Evolutionary conservation across 2,329 filamentous ascomycete species (phyloP), one percentile per base, ranked within the genome.

Genomic region (Trichoderma harzianum): DNA sequence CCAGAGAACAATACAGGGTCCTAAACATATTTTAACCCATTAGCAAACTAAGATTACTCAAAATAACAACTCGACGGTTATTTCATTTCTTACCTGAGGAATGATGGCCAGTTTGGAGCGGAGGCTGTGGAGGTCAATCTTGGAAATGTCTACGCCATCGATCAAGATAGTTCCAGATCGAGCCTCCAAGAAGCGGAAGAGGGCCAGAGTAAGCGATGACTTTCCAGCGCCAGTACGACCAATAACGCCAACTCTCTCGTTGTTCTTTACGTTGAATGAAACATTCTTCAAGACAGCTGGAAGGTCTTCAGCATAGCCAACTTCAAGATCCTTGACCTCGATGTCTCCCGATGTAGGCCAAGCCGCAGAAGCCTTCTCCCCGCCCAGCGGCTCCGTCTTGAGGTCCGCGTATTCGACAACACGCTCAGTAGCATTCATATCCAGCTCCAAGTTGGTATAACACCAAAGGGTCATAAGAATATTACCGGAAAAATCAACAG

Each of bases 1-100:
- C 93, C 93, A 1, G 91, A 93, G 82, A 96, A 95, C 7, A 96
- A 85, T 1, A 95, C 92, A 0, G 93, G 93, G 75, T 95, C 93
- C 81, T 94, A 75, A 1, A 8, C 39, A 67, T 77, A 66, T 77
- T 74, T 65, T 12, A 57, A 57, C 51, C 28, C 21, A 36, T 71
- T 72, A 71, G 72, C 24, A 63, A 32, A 26, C 10, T 58, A 43
- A 14, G 7, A 12, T 10, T 8, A 11, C 1, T 16, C 10, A 60
- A 1, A 21, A 11, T 7, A 39, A 18, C 6, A 28, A 24, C 2
- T 34, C 2, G 11, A 53, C 7, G 43, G 34, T 2, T 30, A 5
- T 16, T 6, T 53, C 24, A n/a, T 26, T 53, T 53, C 78, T 73
- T 76, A 83, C 83, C 78, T 86, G 92, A 1, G 93, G 93, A 69